phyloP scores from a whole-genome alignment of 345 rosid genomes.

The Hibiscus tridactylites region DNA sequence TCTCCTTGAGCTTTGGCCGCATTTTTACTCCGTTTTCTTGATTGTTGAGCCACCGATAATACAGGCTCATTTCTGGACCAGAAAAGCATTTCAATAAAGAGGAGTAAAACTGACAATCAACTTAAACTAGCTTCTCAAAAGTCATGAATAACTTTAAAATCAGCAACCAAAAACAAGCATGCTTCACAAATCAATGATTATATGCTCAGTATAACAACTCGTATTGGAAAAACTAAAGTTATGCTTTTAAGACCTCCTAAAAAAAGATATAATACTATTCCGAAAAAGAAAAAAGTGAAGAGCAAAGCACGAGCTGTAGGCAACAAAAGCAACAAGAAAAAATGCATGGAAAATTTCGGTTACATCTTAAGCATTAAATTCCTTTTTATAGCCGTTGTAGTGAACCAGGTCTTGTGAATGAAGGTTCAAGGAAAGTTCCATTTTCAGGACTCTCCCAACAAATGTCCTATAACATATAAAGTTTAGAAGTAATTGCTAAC shows the following conservation, averaged over 20 bases:
- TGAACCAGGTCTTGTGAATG: not conserved
- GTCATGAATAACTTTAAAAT: not conserved
- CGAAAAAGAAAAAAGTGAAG: not conserved
- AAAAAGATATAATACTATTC: not conserved
- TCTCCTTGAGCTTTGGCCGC: constrained; percentile 12
- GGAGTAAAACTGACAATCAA: not conserved
- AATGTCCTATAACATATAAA: not conserved
- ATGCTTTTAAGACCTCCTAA: not conserved
- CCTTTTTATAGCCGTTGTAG: not conserved
- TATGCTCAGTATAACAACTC: not conserved
- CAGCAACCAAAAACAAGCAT: not conserved
- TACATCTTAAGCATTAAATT: not conserved
- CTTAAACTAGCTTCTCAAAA: not conserved
- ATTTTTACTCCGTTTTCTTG: constrained; percentile 24
- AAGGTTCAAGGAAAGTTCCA: not conserved
- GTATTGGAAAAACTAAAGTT: not conserved
- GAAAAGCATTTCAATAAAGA: not conserved
- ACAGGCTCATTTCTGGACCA: constrained; percentile 19
- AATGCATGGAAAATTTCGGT: not conserved
- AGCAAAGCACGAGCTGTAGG: not conserved
- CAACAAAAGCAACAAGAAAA: not conserved
- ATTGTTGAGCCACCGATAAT: constrained; percentile 12
- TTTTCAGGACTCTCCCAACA: not conserved
- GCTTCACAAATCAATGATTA: not conserved
- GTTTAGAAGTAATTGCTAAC: not conserved